Conservation (phyloP, 495 filamentous ascomycete species). For the Trichodelitschia bisporula region DNA sequence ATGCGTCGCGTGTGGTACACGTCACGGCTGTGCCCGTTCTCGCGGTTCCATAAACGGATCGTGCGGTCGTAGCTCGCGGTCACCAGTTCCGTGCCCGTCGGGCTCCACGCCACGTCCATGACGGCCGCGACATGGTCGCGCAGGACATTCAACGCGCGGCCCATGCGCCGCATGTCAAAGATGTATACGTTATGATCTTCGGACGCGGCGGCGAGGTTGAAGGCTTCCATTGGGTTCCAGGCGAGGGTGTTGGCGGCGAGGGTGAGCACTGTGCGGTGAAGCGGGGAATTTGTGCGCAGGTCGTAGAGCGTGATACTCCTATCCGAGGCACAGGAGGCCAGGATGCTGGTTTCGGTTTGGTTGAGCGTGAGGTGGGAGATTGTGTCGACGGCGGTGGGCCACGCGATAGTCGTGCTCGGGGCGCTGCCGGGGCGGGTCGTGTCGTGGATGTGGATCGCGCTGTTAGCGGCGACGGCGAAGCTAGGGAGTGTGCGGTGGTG, state of each 20-base stretch:
- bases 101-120: conserved; percentile 89
- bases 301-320: conserved; percentile 74
- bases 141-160: conserved; percentile 67
- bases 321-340: conserved; percentile 64
- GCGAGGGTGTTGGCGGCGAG: conserved; percentile 64
- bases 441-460: conserved; percentile 69
- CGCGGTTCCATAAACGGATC: conserved; percentile 55
- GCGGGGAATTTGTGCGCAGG: conserved; percentile 61
- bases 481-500: conserved; percentile 47
- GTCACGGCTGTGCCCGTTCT: conserved; percentile 63
- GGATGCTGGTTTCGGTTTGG: conserved; percentile 72
- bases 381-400: conserved; percentile 78
- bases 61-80: conserved; percentile 71
- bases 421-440: conserved; percentile 44
- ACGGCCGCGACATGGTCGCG: conserved; percentile 92
- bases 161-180: conserved; percentile 71
- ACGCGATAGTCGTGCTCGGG: conserved; percentile 55
- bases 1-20: conserved; percentile 96
- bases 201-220: conserved; percentile 67
- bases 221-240: conserved; percentile 93
- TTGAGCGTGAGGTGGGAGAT: conserved; percentile 81
- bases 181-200: conserved; percentile 63
- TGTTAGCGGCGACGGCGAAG: conserved; percentile 52
- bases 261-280: conserved; percentile 52
- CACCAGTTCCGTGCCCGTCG: conserved; percentile 84